phyloP scores from a whole-genome alignment of 2,329 filamentous ascomycete genomes.

The Grosmannia penicillata region DNA sequence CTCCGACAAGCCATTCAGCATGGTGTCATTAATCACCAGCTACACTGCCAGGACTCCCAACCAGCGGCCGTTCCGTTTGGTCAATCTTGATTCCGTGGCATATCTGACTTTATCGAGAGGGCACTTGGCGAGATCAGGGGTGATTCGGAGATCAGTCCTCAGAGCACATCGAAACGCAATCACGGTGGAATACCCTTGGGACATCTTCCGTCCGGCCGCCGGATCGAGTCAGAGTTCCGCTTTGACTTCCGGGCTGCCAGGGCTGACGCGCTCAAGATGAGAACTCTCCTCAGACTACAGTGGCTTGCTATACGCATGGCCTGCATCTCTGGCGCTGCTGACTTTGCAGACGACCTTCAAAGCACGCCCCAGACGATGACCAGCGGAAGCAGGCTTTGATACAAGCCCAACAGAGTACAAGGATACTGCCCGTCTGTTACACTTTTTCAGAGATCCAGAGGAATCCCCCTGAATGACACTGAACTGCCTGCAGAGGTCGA shows the following conservation, averaged over 20 bases:
- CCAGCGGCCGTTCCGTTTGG: not conserved
- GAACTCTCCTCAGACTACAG: not conserved
- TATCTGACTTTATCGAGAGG: not conserved
- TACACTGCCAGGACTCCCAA: not conserved
- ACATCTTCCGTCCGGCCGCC: not conserved
- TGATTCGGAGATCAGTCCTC: not conserved
- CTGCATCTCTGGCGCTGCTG: not conserved
- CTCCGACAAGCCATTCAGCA: not conserved
- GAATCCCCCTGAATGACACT: no score
- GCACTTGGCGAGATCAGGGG: not conserved
- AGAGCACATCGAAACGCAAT: not conserved
- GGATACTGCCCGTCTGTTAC: no score
- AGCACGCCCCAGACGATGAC: not conserved
- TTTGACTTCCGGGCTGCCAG: not conserved
- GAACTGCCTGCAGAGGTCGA: no score
- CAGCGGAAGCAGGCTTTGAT: not conserved
- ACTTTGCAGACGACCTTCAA: not conserved
- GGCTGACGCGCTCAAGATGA: not conserved
- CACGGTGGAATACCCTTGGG: not conserved
- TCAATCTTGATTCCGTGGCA: not conserved
- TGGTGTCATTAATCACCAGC: not conserved
- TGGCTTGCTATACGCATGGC: not conserved
- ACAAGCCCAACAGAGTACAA: no score
- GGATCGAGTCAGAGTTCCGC: not conserved
- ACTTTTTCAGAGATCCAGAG: no score